Evolutionary conservation across 2,329 filamentous ascomycete genomes (phyloP).

Genomic region (Colletotrichum cereale): DNA sequence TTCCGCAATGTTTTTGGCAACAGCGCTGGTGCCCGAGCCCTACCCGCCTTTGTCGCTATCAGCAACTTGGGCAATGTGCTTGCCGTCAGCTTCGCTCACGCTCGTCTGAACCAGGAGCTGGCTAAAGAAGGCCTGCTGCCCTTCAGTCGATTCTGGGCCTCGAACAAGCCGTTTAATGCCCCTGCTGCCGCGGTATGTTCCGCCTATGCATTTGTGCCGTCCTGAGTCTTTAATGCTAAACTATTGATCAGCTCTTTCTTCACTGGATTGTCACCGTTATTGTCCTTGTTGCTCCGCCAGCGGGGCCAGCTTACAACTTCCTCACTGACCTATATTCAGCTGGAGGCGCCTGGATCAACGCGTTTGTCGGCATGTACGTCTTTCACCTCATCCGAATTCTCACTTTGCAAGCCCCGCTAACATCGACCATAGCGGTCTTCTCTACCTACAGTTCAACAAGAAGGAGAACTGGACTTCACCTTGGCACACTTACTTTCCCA

Average conservation of each 20-base stretch:
- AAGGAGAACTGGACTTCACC: constrained; percentile 66
- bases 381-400: neutral
- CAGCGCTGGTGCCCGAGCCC: constrained; percentile 60
- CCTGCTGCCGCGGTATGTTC: constrained; percentile 65
- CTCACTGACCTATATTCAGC: constrained; percentile 65
- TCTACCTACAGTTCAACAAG: constrained; percentile 64
- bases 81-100: constrained; percentile 70
- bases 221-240: neutral
- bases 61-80: constrained; percentile 74
- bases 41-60: constrained; percentile 70
- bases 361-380: constrained; percentile 55
- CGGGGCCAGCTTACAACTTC: constrained; percentile 78
- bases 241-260: constrained; percentile 62
- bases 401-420: neutral
- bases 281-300: constrained; percentile 74
- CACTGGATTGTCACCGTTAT: constrained; percentile 76
- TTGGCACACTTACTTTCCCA: constrained; percentile 63
- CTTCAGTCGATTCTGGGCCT: constrained; percentile 75
- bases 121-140: constrained; percentile 78
- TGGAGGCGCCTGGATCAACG: constrained; percentile 66
- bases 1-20: constrained; percentile 73
- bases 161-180: constrained; percentile 75
- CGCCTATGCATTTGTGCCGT: neutral
- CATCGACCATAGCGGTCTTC: constrained; percentile 54
- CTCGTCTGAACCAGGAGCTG: constrained; percentile 73